phyloP scores from a whole-genome alignment of 371 early-diverging fungal genomes.

The Apophysomyces elegans region DNA sequence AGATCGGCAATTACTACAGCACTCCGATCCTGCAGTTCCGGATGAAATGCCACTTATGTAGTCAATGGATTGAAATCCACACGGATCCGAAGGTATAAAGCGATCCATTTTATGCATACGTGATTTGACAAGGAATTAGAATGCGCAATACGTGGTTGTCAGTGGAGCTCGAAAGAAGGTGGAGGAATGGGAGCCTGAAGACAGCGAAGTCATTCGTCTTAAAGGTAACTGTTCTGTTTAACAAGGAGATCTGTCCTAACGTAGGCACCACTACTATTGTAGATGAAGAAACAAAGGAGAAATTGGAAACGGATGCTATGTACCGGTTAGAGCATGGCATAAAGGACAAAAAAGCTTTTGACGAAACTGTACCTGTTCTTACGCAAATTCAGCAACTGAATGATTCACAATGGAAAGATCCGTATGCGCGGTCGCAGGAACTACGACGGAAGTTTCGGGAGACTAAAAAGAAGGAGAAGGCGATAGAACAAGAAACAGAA shows the following conservation, averaged over 20 bases:
- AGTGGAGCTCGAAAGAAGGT: conserved; percentile 80
- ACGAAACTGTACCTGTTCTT: conserved; percentile 55
- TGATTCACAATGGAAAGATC: conserved; percentile 77
- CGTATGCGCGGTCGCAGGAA: conserved; percentile 72
- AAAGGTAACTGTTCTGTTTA: conserved; percentile 34
- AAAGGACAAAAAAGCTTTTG: conserved; percentile 57
- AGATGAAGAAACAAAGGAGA: conserved; percentile 64
- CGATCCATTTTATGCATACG: too few relatives aligned
- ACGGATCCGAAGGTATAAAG: conserved; percentile 90
- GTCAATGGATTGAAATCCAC: conserved; percentile 87
- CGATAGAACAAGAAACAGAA: conserved; percentile 46
- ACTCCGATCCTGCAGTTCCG: conserved; percentile 90
- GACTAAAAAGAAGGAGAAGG: conserved; percentile 64
- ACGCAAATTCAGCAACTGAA: conserved; percentile 65
- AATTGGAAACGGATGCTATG: conserved; percentile 66
- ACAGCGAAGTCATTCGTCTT: conserved; percentile 67
- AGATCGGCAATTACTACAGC: conserved; percentile 86
- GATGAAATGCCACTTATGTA: conserved; percentile 92
- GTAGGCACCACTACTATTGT: background rate
- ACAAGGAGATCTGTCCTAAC: background rate
- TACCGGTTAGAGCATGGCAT: conserved; percentile 70
- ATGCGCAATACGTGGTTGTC: conserved; percentile 76
- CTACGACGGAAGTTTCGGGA: conserved; percentile 76
- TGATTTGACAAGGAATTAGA: conserved; percentile 46
- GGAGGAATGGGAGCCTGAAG: conserved; percentile 77